Conservation (phyloP, 345 rosid genomes). For the Camelina neglecta region DNA sequence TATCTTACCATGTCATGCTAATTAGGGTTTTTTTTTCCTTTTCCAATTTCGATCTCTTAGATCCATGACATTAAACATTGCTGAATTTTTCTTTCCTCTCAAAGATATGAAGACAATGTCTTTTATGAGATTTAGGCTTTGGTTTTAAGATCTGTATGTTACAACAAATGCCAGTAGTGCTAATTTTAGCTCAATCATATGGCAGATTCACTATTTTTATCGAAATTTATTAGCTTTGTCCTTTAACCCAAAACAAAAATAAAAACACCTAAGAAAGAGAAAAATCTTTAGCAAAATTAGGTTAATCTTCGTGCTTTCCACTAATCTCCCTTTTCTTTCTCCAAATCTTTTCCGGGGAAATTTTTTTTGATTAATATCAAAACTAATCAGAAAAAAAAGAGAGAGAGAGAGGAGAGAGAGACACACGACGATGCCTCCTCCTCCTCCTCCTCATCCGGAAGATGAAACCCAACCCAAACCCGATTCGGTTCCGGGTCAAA, state of each 20-base stretch:
- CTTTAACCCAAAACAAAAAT: constrained; percentile 8
- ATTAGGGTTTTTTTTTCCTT: not conserved
- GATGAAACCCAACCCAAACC: constrained; percentile 39
- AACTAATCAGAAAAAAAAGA: not conserved
- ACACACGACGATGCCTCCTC: constrained; percentile 43
- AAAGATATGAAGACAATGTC: not conserved
- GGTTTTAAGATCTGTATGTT: not conserved
- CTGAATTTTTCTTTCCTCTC: not conserved
- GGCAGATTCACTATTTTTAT: constrained; percentile 42
- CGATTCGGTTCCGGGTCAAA: constrained; percentile 34
- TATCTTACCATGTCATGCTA: not conserved
- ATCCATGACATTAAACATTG: not conserved
- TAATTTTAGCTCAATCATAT: constrained; percentile 39
- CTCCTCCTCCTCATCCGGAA: constrained; percentile 48
- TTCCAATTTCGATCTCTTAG: not conserved
- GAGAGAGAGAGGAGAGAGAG: constrained; percentile 10
- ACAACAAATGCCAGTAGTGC: not conserved
- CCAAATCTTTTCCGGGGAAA: constrained; percentile 6
- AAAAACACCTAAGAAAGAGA: constrained; percentile 3
- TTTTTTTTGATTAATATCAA: constrained; percentile 6
- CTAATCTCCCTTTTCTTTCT: constrained; percentile 28
- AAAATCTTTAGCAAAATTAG: not conserved
- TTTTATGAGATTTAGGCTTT: not conserved
- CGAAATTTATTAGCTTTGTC: constrained; percentile 25
- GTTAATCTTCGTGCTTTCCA: constrained; percentile 38